These are phyloP conservation scores for Chenopodium quinoa DNA, from an alignment of 148 eudicot genomes.

Conservation along the genomic window DNA sequence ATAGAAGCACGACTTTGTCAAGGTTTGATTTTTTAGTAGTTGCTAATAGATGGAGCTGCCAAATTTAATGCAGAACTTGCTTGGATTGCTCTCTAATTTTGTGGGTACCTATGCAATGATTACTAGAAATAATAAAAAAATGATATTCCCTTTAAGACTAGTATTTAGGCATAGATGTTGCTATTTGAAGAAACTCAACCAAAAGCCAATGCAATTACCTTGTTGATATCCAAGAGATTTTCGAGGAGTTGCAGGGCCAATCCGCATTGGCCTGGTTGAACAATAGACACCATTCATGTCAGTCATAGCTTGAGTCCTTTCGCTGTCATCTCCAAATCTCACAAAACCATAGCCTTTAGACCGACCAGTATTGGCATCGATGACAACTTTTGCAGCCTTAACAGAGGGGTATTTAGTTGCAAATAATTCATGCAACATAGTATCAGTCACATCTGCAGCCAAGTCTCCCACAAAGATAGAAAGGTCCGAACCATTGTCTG, in stretches of 20 bases:
- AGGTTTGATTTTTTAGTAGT: too few species aligned
- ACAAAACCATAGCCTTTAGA: conserved; percentile 98
- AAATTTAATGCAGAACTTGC: not conserved
- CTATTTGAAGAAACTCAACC: not conserved
- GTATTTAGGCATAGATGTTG: not conserved
- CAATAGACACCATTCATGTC: conserved; percentile 93
- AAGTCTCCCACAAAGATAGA: conserved; percentile 98
- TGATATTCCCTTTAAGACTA: not conserved
- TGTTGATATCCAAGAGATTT: conserved; percentile 87
- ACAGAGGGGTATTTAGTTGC: conserved; percentile 78
- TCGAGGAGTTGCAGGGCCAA: conserved; percentile 93
- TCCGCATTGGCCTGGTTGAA: conserved; percentile 91
- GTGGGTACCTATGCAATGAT: not conserved
- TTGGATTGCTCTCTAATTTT: not conserved
- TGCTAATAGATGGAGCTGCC: not conserved
- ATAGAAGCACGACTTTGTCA: not conserved
- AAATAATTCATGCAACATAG: conserved; percentile 72
- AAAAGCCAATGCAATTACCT: conserved; percentile 30
- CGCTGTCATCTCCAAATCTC: conserved; percentile 92
- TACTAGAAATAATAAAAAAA: not conserved
- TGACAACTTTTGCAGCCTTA: conserved; percentile 96
- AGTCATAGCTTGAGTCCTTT: conserved; percentile 82
- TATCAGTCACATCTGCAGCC: conserved; percentile 94
- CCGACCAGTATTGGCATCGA: conserved; percentile 85
- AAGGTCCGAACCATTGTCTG: conserved; percentile 78